phyloP scores from a whole-genome alignment of 345 rosid species.

The Combretum micranthum region DNA sequence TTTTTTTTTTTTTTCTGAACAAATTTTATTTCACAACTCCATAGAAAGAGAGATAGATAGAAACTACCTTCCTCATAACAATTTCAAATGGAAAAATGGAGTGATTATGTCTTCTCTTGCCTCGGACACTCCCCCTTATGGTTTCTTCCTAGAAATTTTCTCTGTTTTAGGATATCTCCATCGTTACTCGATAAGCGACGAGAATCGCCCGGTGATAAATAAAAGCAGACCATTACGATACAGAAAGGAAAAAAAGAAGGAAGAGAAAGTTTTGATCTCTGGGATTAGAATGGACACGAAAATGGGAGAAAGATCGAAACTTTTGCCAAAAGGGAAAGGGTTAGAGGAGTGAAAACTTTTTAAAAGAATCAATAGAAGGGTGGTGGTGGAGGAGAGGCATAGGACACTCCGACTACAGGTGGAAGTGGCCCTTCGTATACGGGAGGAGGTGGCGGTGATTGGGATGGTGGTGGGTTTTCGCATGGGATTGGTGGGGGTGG shows the following conservation, averaged over 20 bases:
- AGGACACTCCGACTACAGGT: conserved; percentile 68
- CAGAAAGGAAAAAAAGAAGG: conserved; percentile 1
- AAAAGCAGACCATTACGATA: too few relatives aligned
- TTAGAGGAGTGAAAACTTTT: conserved; percentile 37
- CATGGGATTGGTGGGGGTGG: conserved; percentile 25
- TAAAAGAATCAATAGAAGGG: conserved; percentile 92
- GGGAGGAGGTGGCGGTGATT: conserved; percentile 54
- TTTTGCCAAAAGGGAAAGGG: conserved; percentile 10
- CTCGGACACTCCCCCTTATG: conserved; percentile 18
- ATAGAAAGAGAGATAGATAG: too few relatives aligned
- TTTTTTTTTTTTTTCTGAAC: conserved; percentile 25
- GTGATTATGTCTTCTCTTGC: conserved; percentile 35
- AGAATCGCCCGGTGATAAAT: conserved; percentile 34
- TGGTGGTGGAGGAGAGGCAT: conserved; percentile 98
- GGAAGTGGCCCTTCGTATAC: conserved; percentile 84
- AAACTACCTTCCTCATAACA: conserved; percentile 29
- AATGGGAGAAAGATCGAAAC: conserved; percentile 10
- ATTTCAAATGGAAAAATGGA: conserved; percentile 46
- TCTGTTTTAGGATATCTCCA: background rate
- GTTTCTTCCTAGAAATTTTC: conserved; percentile 5
- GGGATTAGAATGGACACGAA: conserved; percentile 2
- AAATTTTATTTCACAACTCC: conserved; percentile 28
- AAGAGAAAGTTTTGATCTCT: background rate
- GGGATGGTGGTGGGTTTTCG: conserved; percentile 29
- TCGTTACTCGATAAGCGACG: conserved; percentile 30